Conservation (phyloP, 2,329 filamentous ascomycete species). For the Ceratocystis smalleyi region DNA sequence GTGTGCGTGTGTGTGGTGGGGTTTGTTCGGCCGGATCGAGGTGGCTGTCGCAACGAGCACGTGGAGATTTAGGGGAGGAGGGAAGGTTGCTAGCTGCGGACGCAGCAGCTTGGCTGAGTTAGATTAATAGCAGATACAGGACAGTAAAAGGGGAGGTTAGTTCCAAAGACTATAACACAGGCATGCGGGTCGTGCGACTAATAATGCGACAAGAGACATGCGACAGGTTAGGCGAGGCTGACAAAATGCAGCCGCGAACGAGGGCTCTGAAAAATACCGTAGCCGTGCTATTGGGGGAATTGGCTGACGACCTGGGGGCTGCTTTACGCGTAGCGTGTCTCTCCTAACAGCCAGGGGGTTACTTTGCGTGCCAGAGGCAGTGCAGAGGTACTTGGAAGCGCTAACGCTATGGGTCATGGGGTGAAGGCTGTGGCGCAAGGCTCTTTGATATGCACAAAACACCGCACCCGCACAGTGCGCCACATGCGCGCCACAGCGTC, state of each 20-base stretch:
- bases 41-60: conserved; percentile 19
- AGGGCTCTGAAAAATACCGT: conserved; percentile 8
- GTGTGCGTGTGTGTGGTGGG: background rate
- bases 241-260: conserved; percentile 8
- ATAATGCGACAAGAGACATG: conserved; percentile 18
- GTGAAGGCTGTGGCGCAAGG: background rate
- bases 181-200: conserved; percentile 29
- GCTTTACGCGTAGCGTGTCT: conserved; percentile 16
- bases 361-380: background rate
- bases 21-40: conserved; percentile 14
- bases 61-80: conserved; percentile 15
- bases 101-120: background rate
- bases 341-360: conserved; percentile 2
- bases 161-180: conserved; percentile 20
- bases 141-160: background rate
- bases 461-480: background rate
- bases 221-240: conserved; percentile 17
- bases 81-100: background rate
- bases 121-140: background rate
- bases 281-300: background rate
- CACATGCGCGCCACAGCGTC: conserved; percentile 15
- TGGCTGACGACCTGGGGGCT: background rate
- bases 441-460: background rate
- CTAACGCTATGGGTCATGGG: background rate
- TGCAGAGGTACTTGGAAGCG: conserved; percentile 6